Conservation (phyloP, 73 alveolate species). For the Tetrahymena borealis region DNA sequence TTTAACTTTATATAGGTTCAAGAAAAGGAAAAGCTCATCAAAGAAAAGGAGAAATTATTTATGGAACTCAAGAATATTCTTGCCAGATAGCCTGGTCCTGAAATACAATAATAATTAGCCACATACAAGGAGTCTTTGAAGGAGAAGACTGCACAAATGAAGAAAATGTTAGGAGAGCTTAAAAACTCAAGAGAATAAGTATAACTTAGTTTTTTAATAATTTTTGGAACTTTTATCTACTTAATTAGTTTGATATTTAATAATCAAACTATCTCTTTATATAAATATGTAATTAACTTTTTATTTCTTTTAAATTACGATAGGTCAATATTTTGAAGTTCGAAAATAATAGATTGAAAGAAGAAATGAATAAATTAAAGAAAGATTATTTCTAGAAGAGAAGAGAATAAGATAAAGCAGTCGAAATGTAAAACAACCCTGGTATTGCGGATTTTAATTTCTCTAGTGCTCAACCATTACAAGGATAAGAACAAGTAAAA, state of each 20-base stretch:
- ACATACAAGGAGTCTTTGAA: slow-evolving; percentile 93
- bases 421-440: background rate
- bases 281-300: background rate
- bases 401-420: slow-evolving; percentile 46
- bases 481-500: background rate
- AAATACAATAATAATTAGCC: slow-evolving; percentile 95
- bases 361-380: slow-evolving; percentile 57
- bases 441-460: background rate
- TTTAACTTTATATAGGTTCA: slow-evolving; percentile 36
- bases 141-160: slow-evolving; percentile 93
- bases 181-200: slow-evolving; percentile 48
- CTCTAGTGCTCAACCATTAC: background rate
- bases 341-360: slow-evolving; percentile 75
- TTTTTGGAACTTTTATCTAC: background rate
- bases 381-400: slow-evolving; percentile 55
- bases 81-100: slow-evolving; percentile 98
- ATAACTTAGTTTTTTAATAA: background rate
- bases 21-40: slow-evolving; percentile 92
- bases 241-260: background rate
- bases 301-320: background rate
- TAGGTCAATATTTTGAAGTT: slow-evolving; percentile 71
- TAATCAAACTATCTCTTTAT: background rate
- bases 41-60: slow-evolving; percentile 98
- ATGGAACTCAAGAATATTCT: slow-evolving; percentile 98
- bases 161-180: slow-evolving; percentile 81